Evolutionary conservation across 306 rosid species (phyloP), one percentile per base, ranked within the genome.

Genomic region (Sicyos edulis): DNA sequence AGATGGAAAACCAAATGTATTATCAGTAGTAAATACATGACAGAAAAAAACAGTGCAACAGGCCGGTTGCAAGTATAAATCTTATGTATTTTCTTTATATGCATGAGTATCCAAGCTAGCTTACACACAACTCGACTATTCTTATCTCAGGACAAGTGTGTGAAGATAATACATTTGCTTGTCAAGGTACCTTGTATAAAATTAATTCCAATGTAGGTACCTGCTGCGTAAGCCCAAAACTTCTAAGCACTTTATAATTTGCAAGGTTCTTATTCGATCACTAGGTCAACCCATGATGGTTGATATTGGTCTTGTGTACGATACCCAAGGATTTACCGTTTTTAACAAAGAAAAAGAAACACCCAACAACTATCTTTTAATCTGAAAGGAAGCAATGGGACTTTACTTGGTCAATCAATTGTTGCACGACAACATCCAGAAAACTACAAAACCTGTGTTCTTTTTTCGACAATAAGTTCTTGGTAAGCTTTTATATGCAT

Each of bases 281-380:
- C 29, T 26, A 26, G 29, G 29, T 3, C 29, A 26, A 26, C 3
- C 29, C 29, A 26, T 26, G 29, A 26, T 26, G 3, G 29, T 26
- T 26, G 4, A 8, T 40, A 10, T 32, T 4, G 17, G 47, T 29
- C 40, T 2, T 60, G 68, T 62, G 42, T 62, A 63, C 20, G 71
- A 65, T 65, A 19, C 29, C 54, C 42, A 65, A 42, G 66, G 29
- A 65, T 65, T 65, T 66, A n/a, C 54, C 45, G 54, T 19, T 10
- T 13, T 42, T 12, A 66, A 66, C 32, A 65, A 65, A 42, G n/a
- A 12, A 44, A 65, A 17, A 65, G 34, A 20, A 42, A 65, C 71
- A 10, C 54, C 54, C 54, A 19, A 6, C 4, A 65, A 17, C 20
- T 5, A 19, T 65, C 29, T 65, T 65, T n/a, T 44, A 42, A 65